Base-by-base conservation (phyloP, 2,329 filamentous ascomycete species). In the Alternaria tenuissima region DNA sequence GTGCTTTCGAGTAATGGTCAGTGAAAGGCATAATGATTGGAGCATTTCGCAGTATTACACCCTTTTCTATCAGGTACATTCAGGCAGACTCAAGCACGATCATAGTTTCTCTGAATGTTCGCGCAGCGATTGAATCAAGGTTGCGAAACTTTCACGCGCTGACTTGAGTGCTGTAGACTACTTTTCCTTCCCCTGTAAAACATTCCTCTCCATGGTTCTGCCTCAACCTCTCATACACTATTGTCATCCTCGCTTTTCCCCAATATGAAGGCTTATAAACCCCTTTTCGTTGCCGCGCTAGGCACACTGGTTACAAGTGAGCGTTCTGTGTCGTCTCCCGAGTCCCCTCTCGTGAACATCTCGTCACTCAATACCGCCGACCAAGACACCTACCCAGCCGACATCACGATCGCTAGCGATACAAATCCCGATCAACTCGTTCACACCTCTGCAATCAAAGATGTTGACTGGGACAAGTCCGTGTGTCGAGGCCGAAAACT, bases 401-500 rank as follows among this genome's bases (percentile, higher is more conserved):
- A 36, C 18, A 34, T 36, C 9, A 34, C 30, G 8, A 34, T 22
- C 46, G 7, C 2, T 0, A 48, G 32, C 30, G 12, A 4, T 5
- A 12, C 46, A 4, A 20, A 48, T 18, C 30, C 30, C 20, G 18
- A 34, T 14, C 32, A 11, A 7, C 16, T 46, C 30, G 2, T 36
- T 30, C 42, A 39, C 22, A 11, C 11, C 7, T 9, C 12, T 1
- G 28, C 41, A 24, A 46, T 20, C 11, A 28, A 11, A 14, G 41
- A 36, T 12, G 42, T 8, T 6, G 20, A n/a, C 30, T 46, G 16
- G 22, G 11, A 38, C 9, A 47, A 38, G 5, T 32, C 16, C 11
- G 16, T 47, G 14, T 47, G 42, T 20, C 41, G 41, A 28, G 41
- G 41, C 20, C 52, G 32, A 16, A 55, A 47, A 28, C 52, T 47